phyloP scores from a whole-genome alignment of 371 early-diverging fungal genomes.

The Lichtheimia corymbifera region DNA sequence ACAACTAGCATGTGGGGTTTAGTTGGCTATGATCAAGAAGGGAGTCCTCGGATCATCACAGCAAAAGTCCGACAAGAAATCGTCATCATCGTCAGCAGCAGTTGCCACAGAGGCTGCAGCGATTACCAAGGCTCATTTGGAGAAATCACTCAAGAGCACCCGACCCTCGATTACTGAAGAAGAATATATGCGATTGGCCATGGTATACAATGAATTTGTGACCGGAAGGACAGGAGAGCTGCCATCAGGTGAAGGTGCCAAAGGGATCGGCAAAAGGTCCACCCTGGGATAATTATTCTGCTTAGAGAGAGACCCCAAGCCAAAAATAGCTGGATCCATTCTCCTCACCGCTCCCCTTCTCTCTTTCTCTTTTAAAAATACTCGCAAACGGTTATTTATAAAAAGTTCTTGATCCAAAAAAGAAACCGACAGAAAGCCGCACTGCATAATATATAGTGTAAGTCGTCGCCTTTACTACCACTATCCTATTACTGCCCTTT shows the following conservation, averaged over 20 bases:
- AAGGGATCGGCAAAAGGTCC: constrained; percentile 67
- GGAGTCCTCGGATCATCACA: constrained; percentile 17
- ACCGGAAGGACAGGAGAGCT: constrained; percentile 70
- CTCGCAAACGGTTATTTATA: constrained; percentile 12
- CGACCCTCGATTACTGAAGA: constrained; percentile 68
- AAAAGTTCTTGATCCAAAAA: constrained; percentile 14
- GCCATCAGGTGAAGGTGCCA: constrained; percentile 66
- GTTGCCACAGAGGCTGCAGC: constrained; percentile 29
- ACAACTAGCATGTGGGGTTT: constrained; percentile 8
- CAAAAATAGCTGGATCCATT: constrained; percentile 2
- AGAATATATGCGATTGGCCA: constrained; percentile 55
- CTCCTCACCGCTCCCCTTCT: constrained; percentile 3
- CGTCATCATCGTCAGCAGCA: constrained; percentile 7
- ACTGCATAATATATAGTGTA: constrained; percentile 17
- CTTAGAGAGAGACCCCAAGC: neutral
- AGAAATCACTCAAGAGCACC: constrained; percentile 59
- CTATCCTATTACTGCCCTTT: constrained; percentile 1
- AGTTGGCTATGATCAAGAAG: constrained; percentile 60
- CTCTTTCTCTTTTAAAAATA: constrained; percentile 8
- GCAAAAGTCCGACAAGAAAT: constrained; percentile 9
- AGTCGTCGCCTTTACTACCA: constrained; percentile 6
- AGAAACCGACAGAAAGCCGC: constrained; percentile 16
- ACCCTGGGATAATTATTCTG: constrained; percentile 52
- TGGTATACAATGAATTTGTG: constrained; percentile 69
- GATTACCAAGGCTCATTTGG: constrained; percentile 57